Conservation (phyloP, 257 asterid species). For the Voacanga thouarsii region DNA sequence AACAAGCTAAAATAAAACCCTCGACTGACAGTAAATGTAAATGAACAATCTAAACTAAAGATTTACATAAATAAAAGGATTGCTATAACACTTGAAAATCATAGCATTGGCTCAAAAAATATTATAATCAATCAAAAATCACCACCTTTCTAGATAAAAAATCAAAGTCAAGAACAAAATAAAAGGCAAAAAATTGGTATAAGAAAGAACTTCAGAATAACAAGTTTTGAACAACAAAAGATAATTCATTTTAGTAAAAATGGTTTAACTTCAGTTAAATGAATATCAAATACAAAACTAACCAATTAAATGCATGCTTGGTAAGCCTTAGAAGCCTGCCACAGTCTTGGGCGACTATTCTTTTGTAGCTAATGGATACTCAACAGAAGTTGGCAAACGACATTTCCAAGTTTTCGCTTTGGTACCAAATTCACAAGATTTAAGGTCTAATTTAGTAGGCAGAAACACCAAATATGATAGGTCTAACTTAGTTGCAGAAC, state of each 20-base stretch:
- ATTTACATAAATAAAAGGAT: too few relatives aligned
- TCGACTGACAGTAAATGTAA: too few relatives aligned
- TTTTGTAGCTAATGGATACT: not conserved
- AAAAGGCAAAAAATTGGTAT: too few relatives aligned
- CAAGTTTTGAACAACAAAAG: not conserved
- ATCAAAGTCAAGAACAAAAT: too few relatives aligned
- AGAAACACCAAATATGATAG: not conserved
- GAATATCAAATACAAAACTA: not conserved
- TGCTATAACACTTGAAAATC: too few relatives aligned
- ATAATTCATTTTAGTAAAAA: not conserved
- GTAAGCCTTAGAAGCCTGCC: not conserved
- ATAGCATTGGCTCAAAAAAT: too few relatives aligned
- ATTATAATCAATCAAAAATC: too few relatives aligned
- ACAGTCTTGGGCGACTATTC: not conserved
- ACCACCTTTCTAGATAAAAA: too few relatives aligned
- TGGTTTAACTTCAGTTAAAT: not conserved
- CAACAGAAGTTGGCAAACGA: too few relatives aligned
- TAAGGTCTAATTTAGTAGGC: not conserved
- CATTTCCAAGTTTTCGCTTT: not conserved
- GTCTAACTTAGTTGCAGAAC: not conserved
- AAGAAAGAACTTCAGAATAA: too few relatives aligned
- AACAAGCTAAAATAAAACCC: too few relatives aligned
- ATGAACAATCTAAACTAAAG: too few relatives aligned
- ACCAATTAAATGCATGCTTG: not conserved
- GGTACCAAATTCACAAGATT: not conserved